Base-by-base conservation (phyloP, 2,329 filamentous ascomycete species). In the Colletotrichum gigasporum region DNA sequence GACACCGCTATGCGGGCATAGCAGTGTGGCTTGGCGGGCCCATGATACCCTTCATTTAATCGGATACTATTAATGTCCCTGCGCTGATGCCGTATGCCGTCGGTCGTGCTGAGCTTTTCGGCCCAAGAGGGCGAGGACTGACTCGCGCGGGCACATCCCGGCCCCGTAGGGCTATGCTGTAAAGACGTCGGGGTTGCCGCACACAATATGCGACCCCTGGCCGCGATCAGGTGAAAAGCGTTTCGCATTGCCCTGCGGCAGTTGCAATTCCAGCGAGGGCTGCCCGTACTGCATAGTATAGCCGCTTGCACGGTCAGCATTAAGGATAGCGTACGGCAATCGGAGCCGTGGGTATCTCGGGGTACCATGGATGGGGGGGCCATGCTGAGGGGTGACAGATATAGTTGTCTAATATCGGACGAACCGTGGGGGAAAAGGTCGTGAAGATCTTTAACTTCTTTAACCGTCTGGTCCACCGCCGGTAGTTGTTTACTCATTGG, bases 141-240 rank as follows among this genome's bases (percentile, higher is more conserved):
- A 55, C 52, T 55, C 52, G 52, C 1, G 20, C 8, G 37, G 12
- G 52, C 52, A 55, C n/a, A 44, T 44, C 26, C 26, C 16, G 35
- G 52, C 26, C 52, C 28, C 28, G 41, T 55, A 55, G n/a, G 39
- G 52, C 52, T 24, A 51, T 26, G 20, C 28, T 35, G 37, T 45
- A 45, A 24, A 44, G 52, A 45, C 28, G 22, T 55, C 52, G 52
- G 52, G 37, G 26, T 55, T 45, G 22, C 52, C 52, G 52, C 52
- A 45, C 16, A 9, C 10, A 34, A 18, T 32, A 20, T 51, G 7
- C 30, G 18, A 51, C 47, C 47, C 20, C 16, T 51, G 30, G 1
- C 12, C n/a, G 18, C 14, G n/a, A n/a, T n/a, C n/a, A n/a, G n/a
- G 11, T 37, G 18, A 51, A 51, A 51, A 35, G 9, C 20, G 30